Percentiles rank a stretch among this genome's conserved stretches.
Evolutionary conservation across 495 filamentous ascomycete genomes (phyloP).

Genomic region (Aspergillus haitiensis): DNA sequence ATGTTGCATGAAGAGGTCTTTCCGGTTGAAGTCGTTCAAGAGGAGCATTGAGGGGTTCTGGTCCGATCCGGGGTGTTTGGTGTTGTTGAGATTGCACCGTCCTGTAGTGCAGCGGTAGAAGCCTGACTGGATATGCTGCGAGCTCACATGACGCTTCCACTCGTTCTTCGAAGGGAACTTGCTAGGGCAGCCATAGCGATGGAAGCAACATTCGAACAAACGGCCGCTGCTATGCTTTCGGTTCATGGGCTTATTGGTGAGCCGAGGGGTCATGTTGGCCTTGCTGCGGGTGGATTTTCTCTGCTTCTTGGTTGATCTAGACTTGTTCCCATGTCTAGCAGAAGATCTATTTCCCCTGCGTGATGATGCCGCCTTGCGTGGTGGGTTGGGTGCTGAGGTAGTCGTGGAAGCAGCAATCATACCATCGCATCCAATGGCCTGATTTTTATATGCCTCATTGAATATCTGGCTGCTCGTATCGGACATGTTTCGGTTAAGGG

Average conservation of each 20-base stretch:
- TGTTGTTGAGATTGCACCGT: constrained; percentile 50
- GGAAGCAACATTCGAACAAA: constrained; percentile 78
- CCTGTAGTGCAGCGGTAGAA: constrained; percentile 80
- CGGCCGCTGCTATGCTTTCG: constrained; percentile 40
- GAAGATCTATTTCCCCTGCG: constrained; percentile 9
- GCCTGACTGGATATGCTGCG: constrained; percentile 75
- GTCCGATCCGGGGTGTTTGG: constrained; percentile 5
- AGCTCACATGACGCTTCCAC: constrained; percentile 88
- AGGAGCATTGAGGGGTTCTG: constrained; percentile 18
- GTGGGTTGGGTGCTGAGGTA: not conserved
- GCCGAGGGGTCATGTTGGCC: constrained; percentile 16
- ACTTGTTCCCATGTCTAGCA: constrained; percentile 7
- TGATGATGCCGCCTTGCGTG: constrained; percentile 3
- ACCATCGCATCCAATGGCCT: not conserved
- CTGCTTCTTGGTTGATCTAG: not conserved
- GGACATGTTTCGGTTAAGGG: not conserved
- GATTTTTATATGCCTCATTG: not conserved
- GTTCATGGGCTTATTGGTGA: constrained; percentile 6
- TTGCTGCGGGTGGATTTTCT: constrained; percentile 18
- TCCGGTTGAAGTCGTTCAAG: constrained; percentile 81
- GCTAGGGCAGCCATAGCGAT: constrained; percentile 77
- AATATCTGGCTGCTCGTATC: not conserved
- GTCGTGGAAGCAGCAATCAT: not conserved
- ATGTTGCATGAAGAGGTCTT: constrained; percentile 92
- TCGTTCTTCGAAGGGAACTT: constrained; percentile 93